Evolutionary conservation across 768 basidiomycete species (phyloP).

Genomic region (Cubamyces sp.): DNA sequence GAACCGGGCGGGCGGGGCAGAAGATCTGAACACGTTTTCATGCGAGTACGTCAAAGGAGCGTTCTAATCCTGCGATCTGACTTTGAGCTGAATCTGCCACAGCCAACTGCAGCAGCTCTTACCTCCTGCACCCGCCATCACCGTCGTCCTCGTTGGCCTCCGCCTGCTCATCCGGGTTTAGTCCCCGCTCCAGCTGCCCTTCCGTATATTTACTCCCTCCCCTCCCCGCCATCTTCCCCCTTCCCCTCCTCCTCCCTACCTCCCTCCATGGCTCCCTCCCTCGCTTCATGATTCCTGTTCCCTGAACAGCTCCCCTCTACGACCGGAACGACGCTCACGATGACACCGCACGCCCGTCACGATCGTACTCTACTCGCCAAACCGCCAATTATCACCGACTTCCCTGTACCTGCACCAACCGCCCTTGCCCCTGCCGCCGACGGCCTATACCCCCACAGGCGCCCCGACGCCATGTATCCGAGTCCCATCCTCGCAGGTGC

Average conservation of each 20-base stretch:
- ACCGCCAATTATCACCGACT: slow-evolving; percentile 18
- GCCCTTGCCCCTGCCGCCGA: neutral
- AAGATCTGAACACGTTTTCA: slow-evolving; percentile 14
- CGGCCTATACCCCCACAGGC: slow-evolving; percentile 20
- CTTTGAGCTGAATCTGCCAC: neutral
- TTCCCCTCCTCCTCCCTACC: neutral
- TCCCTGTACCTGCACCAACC: slow-evolving; percentile 1
- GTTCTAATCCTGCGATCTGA: too few species aligned
- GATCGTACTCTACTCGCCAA: slow-evolving; percentile 21
- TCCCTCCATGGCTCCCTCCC: slow-evolving; percentile 2
- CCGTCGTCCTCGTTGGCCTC: neutral
- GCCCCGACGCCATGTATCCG: slow-evolving; percentile 13
- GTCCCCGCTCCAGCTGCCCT: slow-evolving; percentile 6
- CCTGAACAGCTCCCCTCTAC: slow-evolving; percentile 10
- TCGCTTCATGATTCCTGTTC: slow-evolving; percentile 11
- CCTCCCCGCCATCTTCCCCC: slow-evolving; percentile 5
- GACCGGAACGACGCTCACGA: slow-evolving; percentile 24
- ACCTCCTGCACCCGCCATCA: slow-evolving; percentile 2
- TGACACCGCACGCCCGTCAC: slow-evolving; percentile 23
- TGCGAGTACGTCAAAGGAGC: slow-evolving; percentile 20
- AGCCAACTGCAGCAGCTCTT: neutral
- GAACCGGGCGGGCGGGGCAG: slow-evolving; percentile 11
- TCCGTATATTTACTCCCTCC: slow-evolving; percentile 14
- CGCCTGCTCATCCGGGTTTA: slow-evolving; percentile 21
- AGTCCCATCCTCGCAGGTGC: slow-evolving; percentile 23